Conservation (phyloP, 148 eudicot species). For the Chenopodium suecicum region DNA sequence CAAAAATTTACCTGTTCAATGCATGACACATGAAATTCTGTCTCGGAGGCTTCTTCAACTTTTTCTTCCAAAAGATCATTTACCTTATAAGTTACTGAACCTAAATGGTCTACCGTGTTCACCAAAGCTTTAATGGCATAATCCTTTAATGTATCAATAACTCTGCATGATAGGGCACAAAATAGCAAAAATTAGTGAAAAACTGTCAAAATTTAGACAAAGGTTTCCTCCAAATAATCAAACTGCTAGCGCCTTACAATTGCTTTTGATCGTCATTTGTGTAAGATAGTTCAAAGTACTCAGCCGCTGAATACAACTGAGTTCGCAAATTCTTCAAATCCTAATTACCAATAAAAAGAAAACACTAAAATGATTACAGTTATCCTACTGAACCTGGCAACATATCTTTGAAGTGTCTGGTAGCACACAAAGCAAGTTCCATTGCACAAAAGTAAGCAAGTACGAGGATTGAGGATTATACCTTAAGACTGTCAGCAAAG, state of each 20-base stretch:
- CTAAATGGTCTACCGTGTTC: conserved; percentile 92
- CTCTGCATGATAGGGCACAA: conserved; percentile 47
- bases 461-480: conserved; percentile 20
- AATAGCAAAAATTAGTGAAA: conserved; percentile 19
- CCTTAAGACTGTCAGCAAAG: conserved; percentile 91
- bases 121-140: conserved; percentile 86
- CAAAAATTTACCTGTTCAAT: conserved; percentile 65
- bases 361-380: not conserved
- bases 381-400: not conserved
- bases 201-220: not conserved
- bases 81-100: conserved; percentile 81
- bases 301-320: conserved; percentile 92
- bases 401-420: not conserved
- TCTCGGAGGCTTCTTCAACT: conserved; percentile 72
- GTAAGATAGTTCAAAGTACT: conserved; percentile 82
- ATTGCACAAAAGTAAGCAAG: not conserved
- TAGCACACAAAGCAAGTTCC: not conserved
- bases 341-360: conserved; percentile 39
- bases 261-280: conserved; percentile 77
- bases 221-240: not conserved
- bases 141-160: conserved; percentile 78
- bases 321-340: conserved; percentile 87
- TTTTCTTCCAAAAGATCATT: conserved; percentile 80
- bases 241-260: conserved; percentile 44
- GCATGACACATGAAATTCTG: conserved; percentile 74